Evolutionary conservation across 305 asterid genomes (phyloP).

Genomic region (Plantago lanceolata): DNA sequence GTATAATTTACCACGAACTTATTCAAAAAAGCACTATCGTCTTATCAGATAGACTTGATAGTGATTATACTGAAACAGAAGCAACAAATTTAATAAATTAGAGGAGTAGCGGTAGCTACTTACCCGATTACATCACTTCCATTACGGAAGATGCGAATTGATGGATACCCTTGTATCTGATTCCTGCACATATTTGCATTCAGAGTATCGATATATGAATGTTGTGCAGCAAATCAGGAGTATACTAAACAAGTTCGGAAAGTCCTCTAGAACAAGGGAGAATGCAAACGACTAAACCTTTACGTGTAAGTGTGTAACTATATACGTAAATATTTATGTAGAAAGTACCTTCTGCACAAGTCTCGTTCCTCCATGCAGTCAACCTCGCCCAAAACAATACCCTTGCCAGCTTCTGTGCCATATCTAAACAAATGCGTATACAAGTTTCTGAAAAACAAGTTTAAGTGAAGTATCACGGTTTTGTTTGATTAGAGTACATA

Average conservation of each 20-base stretch:
- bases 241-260: background rate
- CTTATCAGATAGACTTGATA: too few species aligned
- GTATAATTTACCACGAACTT: background rate
- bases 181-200: conserved; percentile 50
- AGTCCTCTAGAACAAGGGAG: background rate
- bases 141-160: conserved; percentile 85
- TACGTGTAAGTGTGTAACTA: too few species aligned
- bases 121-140: conserved; percentile 70
- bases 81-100: too few species aligned
- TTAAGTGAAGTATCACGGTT: conserved; percentile 11
- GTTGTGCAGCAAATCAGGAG: conserved; percentile 20
- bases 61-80: background rate
- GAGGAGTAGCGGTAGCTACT: conserved; percentile 7
- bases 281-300: too few species aligned
- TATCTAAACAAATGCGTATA: conserved; percentile 35
- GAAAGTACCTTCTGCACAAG: conserved; percentile 68
- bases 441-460: conserved; percentile 25
- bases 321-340: background rate
- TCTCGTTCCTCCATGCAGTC: conserved; percentile 83
- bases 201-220: too few species aligned
- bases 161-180: conserved; percentile 88
- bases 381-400: conserved; percentile 82
- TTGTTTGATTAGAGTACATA: conserved; percentile 7
- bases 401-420: conserved; percentile 79
- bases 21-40: background rate